A percentile compares a stretch with the other conserved stretches of the same genome.
Evolutionary conservation across 202 grass and related monocot genomes (phyloP).

Genomic region (Schoenoplectus triqueter): DNA sequence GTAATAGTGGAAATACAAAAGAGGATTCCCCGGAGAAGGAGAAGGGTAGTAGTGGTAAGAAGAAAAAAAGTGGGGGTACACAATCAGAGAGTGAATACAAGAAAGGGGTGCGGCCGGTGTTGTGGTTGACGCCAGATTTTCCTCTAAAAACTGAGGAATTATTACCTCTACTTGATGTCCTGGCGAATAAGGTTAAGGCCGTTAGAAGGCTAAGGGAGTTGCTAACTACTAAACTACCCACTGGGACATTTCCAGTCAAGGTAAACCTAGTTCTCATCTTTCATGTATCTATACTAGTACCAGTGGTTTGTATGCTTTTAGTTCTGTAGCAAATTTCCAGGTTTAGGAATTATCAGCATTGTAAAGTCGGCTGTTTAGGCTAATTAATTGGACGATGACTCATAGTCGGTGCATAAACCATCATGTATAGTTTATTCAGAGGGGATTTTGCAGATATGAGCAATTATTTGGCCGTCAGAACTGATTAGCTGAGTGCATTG

Average conservation of each 20-base stretch:
- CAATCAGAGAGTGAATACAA: conserved; percentile 89
- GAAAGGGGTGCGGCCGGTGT: conserved; percentile 83
- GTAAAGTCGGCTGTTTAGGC: too few relatives aligned
- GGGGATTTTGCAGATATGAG: too few relatives aligned
- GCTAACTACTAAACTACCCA: conserved; percentile 84
- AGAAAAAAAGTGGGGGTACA: conserved; percentile 65
- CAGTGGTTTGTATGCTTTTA: not conserved
- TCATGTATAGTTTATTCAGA: too few relatives aligned
- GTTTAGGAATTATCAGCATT: not conserved
- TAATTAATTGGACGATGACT: too few relatives aligned
- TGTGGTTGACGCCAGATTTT: conserved; percentile 92
- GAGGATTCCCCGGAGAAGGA: conserved; percentile 47
- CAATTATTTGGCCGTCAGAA: too few relatives aligned
- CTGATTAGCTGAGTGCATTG: too few relatives aligned
- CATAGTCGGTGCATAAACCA: too few relatives aligned
- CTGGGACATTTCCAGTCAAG: conserved; percentile 95
- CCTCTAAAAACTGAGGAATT: conserved; percentile 96
- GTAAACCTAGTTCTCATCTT: conserved; percentile 47
- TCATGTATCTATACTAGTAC: conserved; percentile 16
- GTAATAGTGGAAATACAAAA: conserved; percentile 45
- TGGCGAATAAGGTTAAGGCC: conserved; percentile 97
- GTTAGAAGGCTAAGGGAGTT: conserved; percentile 92
- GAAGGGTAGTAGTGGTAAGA: conserved; percentile 64
- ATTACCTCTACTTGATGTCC: conserved; percentile 87
- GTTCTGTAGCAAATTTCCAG: not conserved